Percentiles rank a stretch among this genome's conserved stretches.
Conservation (phyloP, 2,329 filamentous ascomycete genomes). For the Metarhizium sp. region DNA sequence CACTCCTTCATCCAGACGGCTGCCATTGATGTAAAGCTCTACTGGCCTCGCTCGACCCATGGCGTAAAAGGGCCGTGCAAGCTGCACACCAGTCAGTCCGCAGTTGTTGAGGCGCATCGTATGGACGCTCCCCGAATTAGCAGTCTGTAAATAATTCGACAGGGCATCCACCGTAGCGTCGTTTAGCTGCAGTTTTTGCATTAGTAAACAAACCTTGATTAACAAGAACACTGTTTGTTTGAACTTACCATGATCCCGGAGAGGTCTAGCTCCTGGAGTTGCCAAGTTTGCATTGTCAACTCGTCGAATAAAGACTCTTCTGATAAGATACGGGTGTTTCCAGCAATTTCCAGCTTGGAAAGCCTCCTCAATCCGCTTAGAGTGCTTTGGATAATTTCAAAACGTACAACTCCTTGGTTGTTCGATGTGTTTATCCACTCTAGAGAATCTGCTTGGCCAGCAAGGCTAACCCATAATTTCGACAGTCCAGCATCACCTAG, state of each 20-base stretch:
- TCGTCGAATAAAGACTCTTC: constrained; percentile 37
- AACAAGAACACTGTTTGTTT: not conserved
- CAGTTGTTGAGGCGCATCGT: constrained; percentile 41
- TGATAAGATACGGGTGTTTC: constrained; percentile 37
- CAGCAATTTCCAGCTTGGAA: constrained; percentile 39
- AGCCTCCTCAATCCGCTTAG: constrained; percentile 34
- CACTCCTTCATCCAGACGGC: constrained; percentile 43
- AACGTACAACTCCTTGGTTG: constrained; percentile 41
- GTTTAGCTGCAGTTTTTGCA: constrained; percentile 29
- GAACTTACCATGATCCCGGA: constrained; percentile 41
- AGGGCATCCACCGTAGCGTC: constrained; percentile 37
- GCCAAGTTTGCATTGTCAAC: constrained; percentile 31
- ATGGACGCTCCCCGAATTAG: constrained; percentile 30
- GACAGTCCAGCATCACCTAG: constrained; percentile 39
- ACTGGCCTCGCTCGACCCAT: constrained; percentile 39
- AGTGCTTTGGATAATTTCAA: constrained; percentile 34
- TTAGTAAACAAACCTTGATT: constrained; percentile 5
- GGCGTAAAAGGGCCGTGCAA: constrained; percentile 40
- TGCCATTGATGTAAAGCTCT: constrained; percentile 40
- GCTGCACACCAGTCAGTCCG: constrained; percentile 39
- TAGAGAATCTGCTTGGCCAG: constrained; percentile 34
- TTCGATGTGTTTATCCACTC: constrained; percentile 42
- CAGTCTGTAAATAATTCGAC: constrained; percentile 33
- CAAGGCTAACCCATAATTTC: constrained; percentile 37
- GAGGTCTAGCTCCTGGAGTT: constrained; percentile 44